phyloP scores from a whole-genome alignment of 495 filamentous ascomycete genomes.

The Extremus antarcticus region DNA sequence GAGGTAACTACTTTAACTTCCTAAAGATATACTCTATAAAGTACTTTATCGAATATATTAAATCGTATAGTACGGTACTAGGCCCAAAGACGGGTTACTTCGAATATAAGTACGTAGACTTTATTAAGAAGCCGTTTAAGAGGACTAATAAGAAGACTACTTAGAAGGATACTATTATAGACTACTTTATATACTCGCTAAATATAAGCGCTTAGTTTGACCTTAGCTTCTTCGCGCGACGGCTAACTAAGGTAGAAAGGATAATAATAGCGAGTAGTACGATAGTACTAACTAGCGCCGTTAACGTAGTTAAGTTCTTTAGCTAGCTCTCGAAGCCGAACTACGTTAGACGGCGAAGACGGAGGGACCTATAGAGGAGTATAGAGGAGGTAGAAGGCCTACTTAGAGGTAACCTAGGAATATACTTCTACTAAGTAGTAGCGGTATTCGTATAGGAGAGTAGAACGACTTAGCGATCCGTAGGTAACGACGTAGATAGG shows the following conservation, averaged over 20 bases:
- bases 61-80: background rate
- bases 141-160: background rate
- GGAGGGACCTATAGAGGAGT: background rate
- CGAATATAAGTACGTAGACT: background rate
- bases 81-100: background rate
- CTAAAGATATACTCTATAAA: conserved; percentile 1
- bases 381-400: background rate
- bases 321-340: background rate
- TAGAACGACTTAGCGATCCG: background rate
- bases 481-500: background rate
- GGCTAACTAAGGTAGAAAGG: background rate
- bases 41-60: background rate
- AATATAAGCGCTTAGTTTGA: background rate
- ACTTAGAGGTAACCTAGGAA: background rate
- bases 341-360: background rate
- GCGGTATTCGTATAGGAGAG: background rate
- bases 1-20: conserved; percentile 1
- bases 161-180: background rate
- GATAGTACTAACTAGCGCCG: background rate
- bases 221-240: background rate
- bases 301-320: background rate
- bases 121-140: background rate
- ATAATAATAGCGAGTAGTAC: background rate
- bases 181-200: background rate
- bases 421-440: background rate